phyloP scores from a whole-genome alignment of 2,329 filamentous ascomycete genomes.

The Colletotrichum plurivorum region DNA sequence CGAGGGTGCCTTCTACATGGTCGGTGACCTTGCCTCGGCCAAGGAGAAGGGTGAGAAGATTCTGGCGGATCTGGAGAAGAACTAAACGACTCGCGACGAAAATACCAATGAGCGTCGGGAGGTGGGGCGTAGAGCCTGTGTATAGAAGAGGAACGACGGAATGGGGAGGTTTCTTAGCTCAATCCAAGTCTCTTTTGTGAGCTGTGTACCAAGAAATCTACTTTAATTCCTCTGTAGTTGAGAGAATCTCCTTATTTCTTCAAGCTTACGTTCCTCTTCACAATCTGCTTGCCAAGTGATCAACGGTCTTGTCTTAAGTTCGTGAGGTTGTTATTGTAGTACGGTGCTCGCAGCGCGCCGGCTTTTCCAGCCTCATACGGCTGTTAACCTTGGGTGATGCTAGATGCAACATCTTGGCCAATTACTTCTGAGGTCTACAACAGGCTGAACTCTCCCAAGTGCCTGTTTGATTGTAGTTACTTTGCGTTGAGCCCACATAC shows the following conservation, averaged over 20 bases:
- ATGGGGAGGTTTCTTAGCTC: constrained; percentile 66
- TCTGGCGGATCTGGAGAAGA: constrained; percentile 88
- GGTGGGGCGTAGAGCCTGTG: constrained; percentile 66
- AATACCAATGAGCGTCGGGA: constrained; percentile 41
- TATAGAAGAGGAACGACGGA: constrained; percentile 71
- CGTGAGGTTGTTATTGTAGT: too few species aligned
- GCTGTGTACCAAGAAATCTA: constrained; percentile 73
- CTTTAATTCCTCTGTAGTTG: constrained; percentile 61
- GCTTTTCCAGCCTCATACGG: too few species aligned
- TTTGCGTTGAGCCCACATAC: too few species aligned
- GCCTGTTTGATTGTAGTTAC: too few species aligned
- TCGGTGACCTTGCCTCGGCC: constrained; percentile 94
- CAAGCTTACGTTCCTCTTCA: neutral
- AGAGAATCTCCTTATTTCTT: constrained; percentile 41
- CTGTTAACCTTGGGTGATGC: too few species aligned
- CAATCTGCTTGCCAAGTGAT: too few species aligned
- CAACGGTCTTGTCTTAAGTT: too few species aligned
- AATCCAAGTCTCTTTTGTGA: constrained; percentile 71
- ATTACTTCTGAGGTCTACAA: too few species aligned
- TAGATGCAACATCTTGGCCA: too few species aligned
- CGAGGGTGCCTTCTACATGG: constrained; percentile 97
- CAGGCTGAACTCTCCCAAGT: too few species aligned
- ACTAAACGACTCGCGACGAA: constrained; percentile 40
- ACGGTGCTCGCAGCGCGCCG: too few species aligned
- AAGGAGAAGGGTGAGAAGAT: constrained; percentile 99